Evolutionary conservation across 2,329 filamentous ascomycete genomes (phyloP), one percentile per base, ranked within the genome.

Genomic region (Dothideomycetes sp.): DNA sequence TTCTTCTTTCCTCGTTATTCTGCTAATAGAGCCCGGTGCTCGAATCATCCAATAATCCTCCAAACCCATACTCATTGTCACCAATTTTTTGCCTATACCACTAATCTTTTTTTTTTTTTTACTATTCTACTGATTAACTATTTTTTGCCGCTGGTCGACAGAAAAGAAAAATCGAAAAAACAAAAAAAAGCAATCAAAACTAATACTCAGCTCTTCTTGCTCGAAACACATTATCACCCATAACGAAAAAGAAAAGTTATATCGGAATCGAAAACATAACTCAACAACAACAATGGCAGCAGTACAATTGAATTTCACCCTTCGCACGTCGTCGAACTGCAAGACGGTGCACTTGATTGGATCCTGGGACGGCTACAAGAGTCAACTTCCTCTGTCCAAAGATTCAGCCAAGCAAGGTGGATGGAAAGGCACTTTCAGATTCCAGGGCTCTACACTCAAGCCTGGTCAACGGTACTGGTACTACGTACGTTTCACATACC

Each of bases 381-480:
- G 86, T 53, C 89, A 95, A 68, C 84, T 95, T 56, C 89, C 89
- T 43, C 83, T 96, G 55, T 86, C 87, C 68, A 88, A 87, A 71
- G 86, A 94, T 59, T 36, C 36, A 7, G 80, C 81, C 67, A 94
- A 94, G 73, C 78, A 82, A 43, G 87, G 87, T 60, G 83, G 83
- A 54, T 96, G 89, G 87, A 84, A 88, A 64, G 91, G 89, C 59
- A 93, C 86, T 58, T 95, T 98, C 74, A 82, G 86, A 69, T 95
- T 98, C 71, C 84, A 91, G 68, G 82, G 82, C 61, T 69, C 78
- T 48, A 89, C 85, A 46, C 76, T 96, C 56, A 80, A 89, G 71
- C 73, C 85, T 55, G 87, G 89, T 62, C 80, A 85, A 63, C 82
- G 89, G 62, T 96, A 96, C 79, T 98, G 91, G 91, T 98, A 96